Evolutionary conservation across 129 eudicot genomes (phyloP).

Genomic region (Gnaphalium uliginosum): DNA sequence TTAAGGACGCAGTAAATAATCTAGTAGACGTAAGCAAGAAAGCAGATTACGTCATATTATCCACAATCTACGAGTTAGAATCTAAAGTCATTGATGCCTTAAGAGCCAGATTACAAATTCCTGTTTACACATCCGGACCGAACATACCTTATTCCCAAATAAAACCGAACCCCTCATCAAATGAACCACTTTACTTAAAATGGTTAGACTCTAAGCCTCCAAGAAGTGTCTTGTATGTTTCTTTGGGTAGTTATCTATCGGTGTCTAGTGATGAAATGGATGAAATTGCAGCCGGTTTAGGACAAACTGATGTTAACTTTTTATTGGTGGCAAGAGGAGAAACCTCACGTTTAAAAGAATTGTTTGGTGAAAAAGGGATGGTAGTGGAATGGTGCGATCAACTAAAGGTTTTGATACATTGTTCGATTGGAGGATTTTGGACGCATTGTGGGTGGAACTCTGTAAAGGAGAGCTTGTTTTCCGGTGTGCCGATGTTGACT

Average conservation of each 20-base stretch:
- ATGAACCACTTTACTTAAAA: constrained; percentile 23
- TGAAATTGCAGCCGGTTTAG: constrained; percentile 49
- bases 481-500: constrained; percentile 55
- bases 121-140: constrained; percentile 48
- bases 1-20: no score
- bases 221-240: constrained; percentile 43
- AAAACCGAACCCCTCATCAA: not conserved
- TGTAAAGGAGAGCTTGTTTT: constrained; percentile 41
- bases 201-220: constrained; percentile 48
- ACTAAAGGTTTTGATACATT: constrained; percentile 44
- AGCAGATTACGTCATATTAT: constrained; percentile 42
- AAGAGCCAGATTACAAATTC: constrained; percentile 13
- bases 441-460: constrained; percentile 70
- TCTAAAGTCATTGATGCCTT: constrained; percentile 39
- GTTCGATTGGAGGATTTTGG: constrained; percentile 53
- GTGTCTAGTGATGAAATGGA: constrained; percentile 40
- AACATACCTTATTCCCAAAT: constrained; percentile 44
- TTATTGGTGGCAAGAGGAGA: constrained; percentile 63
- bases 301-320: constrained; percentile 50
- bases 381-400: constrained; percentile 62
- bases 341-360: constrained; percentile 19
- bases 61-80: constrained; percentile 56
- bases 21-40: no score
- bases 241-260: constrained; percentile 56
- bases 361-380: constrained; percentile 40